Evolutionary conservation across 305 asterid species (phyloP), one percentile per base, ranked within the genome.

Genomic region (Petunia hybrid): DNA sequence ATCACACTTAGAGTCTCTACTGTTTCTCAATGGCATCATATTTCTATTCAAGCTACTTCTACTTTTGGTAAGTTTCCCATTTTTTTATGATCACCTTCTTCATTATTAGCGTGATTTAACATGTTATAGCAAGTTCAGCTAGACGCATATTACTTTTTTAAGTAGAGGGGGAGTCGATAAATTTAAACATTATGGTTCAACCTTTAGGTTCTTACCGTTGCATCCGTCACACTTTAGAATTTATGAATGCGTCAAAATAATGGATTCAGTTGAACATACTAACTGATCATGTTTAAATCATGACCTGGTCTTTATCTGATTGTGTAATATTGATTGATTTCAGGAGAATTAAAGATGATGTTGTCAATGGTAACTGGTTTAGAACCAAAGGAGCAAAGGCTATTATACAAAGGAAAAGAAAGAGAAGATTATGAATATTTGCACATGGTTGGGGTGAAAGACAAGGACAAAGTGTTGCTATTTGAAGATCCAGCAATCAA

Each of bases 371-470:
- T 88, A 81, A 90, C 95, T 35, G 87, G 88, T 8, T 85, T 94
- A 91, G 97, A 90, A 45, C 86, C 94, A n/a, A 63, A 81, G 14
- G 97, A 89, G 63, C 98, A 93, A 82, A 91, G 98, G 78, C 42
- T 93, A 10, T 83, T 92, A 80, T 93, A 83, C 87, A 92, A 82
- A 85, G 97, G 95, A n/a, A 93, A 92, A 82, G 97, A 94, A 66
- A 90, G 98, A 80, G 98, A 91, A 7, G 97, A 92, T 42, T 22
- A 81, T 40, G 97, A 94, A 42, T 88, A 88, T 78, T 78, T 94
- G 82, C 97, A 94, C 87, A 94, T 94, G 97, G 93, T 92, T 60
- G 98, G 98, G 8, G 94, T 93, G 6, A 85, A 82, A 80, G 92
- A 93, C 83, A 90, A 84, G 53, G 95, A 93, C 86, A 93, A 91